Base-by-base conservation (phyloP, 148 eudicot genomes). In the Agrostemma githago region DNA sequence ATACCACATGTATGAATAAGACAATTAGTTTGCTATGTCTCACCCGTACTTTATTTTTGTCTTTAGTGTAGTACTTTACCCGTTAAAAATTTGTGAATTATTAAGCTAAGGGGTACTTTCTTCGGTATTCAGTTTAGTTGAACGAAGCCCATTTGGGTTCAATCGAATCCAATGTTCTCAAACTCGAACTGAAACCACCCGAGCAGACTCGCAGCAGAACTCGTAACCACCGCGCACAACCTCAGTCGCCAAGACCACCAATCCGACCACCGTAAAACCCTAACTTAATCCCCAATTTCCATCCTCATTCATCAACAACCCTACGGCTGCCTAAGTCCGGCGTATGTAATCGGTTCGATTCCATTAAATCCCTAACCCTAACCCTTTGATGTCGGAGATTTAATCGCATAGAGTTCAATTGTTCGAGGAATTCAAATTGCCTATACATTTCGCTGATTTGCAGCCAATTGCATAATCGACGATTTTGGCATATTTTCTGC, bases 241-340 rank as follows among this genome's bases (percentile, higher is more conserved):
- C 59, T 26, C 71, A 41, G 26, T 74, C 74, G 41, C 78, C 60
- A 77, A 71, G 65, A 82, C 9, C 54, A 8, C 12, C 9, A 48
- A 8, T 72, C 7, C 80, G 39, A 53, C 89, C 89, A 6, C 34
- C 34, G 34, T 26, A 9, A 91, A 89, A 62, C 91, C 91, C 19
- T 89, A 89, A 84, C 72, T 91, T 5, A 80, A 79, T 43, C 85
- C 84, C 84, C 93, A 87, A 83, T 86, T 91, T 83, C 97, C 97
- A 0, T 73, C 77, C 54, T 81, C 93, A 40, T 85, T 89, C 78
- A 84, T 85, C 79, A 65, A 80, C 87, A 81, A 88, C 79, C 74
- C 87, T n/a, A 68, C 89, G 78, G 42, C 65, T 92, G 16, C 73
- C 84, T 2, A 12, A 77, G 5, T 88, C 89, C 1, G 15, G 88